These are phyloP conservation scores for Bothriochloa decipiens DNA, from an alignment of 176 grass and related monocot genomes.

Conservation along the genomic window DNA sequence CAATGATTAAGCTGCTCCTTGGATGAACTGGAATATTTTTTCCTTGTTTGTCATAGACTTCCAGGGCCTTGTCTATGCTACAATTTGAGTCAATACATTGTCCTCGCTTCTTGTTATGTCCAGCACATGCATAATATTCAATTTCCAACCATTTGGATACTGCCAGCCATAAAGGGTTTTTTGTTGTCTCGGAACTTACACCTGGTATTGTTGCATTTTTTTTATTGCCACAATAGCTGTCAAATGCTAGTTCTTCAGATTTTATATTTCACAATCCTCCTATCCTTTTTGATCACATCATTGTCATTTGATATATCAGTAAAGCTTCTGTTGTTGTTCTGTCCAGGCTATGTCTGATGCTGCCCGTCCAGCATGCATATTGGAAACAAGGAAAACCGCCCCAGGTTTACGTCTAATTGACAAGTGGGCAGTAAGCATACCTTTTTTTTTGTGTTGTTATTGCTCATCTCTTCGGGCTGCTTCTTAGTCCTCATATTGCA, in stretches of 20 bases:
- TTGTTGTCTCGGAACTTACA: not conserved
- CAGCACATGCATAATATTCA: not conserved
- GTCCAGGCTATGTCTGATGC: conserved; percentile 89
- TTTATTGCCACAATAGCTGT: not conserved
- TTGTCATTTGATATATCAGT: not conserved
- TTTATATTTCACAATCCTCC: conserved; percentile 11
- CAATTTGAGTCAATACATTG: conserved; percentile 8
- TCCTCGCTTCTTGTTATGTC: too few species aligned
- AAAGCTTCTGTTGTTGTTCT: conserved; percentile 21
- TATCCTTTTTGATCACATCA: not conserved
- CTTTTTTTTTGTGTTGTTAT: not conserved
- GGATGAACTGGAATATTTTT: conserved; percentile 23
- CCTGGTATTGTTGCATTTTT: not conserved
- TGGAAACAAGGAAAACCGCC: conserved; percentile 95
- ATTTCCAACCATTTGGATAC: not conserved
- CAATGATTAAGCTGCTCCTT: not conserved
- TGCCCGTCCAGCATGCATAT: conserved; percentile 81
- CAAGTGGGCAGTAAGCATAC: conserved; percentile 83
- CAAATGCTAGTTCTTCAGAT: not conserved
- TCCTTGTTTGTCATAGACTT: not conserved
- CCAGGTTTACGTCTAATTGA: conserved; percentile 90
- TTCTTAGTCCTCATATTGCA: conserved; percentile 12
- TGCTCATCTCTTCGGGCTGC: conserved; percentile 10
- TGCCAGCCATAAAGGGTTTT: not conserved
- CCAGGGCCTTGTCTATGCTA: conserved; percentile 2